Base-by-base conservation (phyloP, 176 grass and related monocot species). In the Cymbopogon citratus region DNA sequence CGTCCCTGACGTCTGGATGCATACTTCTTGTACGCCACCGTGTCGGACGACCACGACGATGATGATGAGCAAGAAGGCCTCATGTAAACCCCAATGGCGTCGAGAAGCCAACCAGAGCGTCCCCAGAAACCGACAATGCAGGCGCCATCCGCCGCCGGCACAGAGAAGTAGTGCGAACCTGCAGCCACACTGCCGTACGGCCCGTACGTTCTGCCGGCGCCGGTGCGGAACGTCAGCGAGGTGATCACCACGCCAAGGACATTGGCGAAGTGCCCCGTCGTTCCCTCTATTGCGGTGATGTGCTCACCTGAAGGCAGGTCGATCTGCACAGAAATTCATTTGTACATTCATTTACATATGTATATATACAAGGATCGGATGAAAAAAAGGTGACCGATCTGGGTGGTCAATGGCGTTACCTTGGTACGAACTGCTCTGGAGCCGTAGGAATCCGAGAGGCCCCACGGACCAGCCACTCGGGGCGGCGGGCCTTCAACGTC, bases 81-180 rank as follows among this genome's bases (percentile, higher is more conserved):
- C 6, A 63, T 28, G 60, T 63, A 63, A 13, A 86, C 25, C 0
- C 84, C 77, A 19, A 80, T 43, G 24, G 84, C 43, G 1, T 80
- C 84, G 12, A 86, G 1, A 1, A 86, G 84, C 77, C 69, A 80
- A 23, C 84, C 84, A 26, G 76, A 40, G 34, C 84, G 76, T 13
- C 84, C 84, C 69, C 84, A 80, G 44, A 86, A 86, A 15, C 84
- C 76, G 8, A 41, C 69, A 44, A 80, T 49, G 68, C 84, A 56
- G 59, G 18, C 48, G 73, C 76, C 68, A 2, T 54, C n/a, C 12
- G 44, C 69, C 2, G 23, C 44, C 33, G 43, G 68, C 12, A 80
- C n/a, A 12, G 59, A 73, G 84, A 86, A 86, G 69, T 56, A 56
- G 1, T 12, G 6, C 23, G 56, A 72, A 13, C 81, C 31, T 0